Conservation (phyloP, 495 filamentous ascomycete species). For the Penicillium fimorum region DNA sequence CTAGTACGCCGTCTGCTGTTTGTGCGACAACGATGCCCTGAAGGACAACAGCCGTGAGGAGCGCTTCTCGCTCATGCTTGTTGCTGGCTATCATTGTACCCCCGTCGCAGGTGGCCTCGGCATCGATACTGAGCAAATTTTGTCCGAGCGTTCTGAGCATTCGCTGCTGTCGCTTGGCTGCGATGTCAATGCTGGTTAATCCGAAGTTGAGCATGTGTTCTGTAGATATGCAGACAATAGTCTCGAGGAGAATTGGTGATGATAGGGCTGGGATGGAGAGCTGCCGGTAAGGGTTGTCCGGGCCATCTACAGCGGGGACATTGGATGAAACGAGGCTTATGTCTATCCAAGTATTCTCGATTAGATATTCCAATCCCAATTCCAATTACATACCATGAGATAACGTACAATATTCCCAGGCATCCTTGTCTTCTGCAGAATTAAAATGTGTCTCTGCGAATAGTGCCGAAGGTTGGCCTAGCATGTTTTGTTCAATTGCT, state of each 20-base stretch:
- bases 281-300: conserved; percentile 31
- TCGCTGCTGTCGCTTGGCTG: conserved; percentile 27
- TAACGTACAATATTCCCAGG: conserved; percentile 31
- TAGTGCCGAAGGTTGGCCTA: conserved; percentile 2
- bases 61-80: conserved; percentile 20
- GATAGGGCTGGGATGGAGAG: conserved; percentile 28
- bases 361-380: background rate
- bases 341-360: conserved; percentile 9
- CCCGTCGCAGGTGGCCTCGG: conserved; percentile 1
- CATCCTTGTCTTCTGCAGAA: conserved; percentile 21
- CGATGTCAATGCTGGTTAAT: conserved; percentile 23
- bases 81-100: conserved; percentile 4
- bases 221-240: conserved; percentile 30
- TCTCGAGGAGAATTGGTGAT: conserved; percentile 27
- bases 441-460: conserved; percentile 15
- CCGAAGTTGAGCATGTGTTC: conserved; percentile 35
- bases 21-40: conserved; percentile 30
- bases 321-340: conserved; percentile 30
- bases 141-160: conserved; percentile 28
- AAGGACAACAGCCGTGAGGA: conserved; percentile 26
- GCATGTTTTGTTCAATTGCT: background rate
- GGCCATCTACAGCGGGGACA: conserved; percentile 29
- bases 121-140: conserved; percentile 18
- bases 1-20: conserved; percentile 26
- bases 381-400: background rate